Evolutionary conservation across 192 early-diverging fungal genomes (phyloP), one percentile per base, ranked within the genome.

Genomic region (Martensiomyces pterosporus): DNA sequence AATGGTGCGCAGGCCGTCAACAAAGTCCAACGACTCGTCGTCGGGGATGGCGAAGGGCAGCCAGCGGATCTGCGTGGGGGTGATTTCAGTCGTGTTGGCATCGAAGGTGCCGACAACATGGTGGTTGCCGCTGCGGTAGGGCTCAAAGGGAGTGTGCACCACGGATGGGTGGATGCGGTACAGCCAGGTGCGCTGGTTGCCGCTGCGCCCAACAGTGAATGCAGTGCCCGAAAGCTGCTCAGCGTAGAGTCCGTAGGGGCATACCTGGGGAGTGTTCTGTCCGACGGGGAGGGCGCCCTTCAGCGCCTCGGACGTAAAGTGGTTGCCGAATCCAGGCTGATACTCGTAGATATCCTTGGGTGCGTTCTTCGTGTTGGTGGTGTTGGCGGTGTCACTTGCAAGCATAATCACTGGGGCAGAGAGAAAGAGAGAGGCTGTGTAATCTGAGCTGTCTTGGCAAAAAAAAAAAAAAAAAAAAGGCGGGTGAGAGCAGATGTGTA

Each of bases 91-190:
- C 16, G 82, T 76, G 15, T 47, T 41, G 35, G 59, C 50, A 18
- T 72, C 60, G 57, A 87, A 92, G 39, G 80, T 74, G 50, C 80
- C 75, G 17, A 85, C 71, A 4, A 91, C 51, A 29, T 73, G 52
- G 32, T 57, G 59, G 27, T 32, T 27, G 22, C 37, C 46, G 2
- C 34, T 12, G 23, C 36, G 47, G 50, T 62, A 60, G 16, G 49
- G 52, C 47, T 61, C 55, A 57, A 85, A 93, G 1, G 92, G 91
- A 3, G 54, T 60, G 45, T 98, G 95, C 47, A 80, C 76, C 18
- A 90, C 92, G 0, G 93, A 91, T 13, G 95, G 93, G 21, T 82
- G 88, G 62, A 98, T 90, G 54, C 95, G 90, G 67, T 98, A 98
- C 24, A 98, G 66, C 95, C 95, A 98, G 71, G 80, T 84, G 53